phyloP scores from a whole-genome alignment of 495 filamentous ascomycete species.

The Penicillium ochrochloron region DNA sequence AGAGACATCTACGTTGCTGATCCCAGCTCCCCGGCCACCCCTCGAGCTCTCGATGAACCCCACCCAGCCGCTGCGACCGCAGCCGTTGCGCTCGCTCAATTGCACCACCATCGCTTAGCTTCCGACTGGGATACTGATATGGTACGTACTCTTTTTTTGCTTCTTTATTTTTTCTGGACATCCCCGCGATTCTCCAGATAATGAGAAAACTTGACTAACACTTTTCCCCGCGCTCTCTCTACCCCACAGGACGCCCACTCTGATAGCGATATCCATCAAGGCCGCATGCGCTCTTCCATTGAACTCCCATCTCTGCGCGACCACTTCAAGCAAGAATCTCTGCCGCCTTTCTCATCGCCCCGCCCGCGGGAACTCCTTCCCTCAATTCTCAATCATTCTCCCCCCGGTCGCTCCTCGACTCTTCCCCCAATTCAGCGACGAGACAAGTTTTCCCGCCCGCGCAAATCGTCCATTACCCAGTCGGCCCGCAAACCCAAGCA shows the following conservation, averaged over 20 bases:
- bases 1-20: constrained; percentile 64
- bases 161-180: neutral
- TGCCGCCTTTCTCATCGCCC: constrained; percentile 63
- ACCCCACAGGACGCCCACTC: constrained; percentile 67
- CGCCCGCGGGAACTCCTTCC: constrained; percentile 75
- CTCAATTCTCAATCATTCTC: constrained; percentile 78
- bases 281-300: constrained; percentile 62
- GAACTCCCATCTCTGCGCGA: constrained; percentile 76
- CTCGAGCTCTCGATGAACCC: constrained; percentile 73
- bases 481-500: constrained; percentile 73
- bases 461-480: constrained; percentile 84
- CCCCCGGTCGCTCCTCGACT: constrained; percentile 84
- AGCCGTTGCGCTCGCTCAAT: constrained; percentile 83
- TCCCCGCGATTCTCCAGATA: neutral
- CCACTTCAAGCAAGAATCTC: constrained; percentile 72
- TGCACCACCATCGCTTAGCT: constrained; percentile 81
- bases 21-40: constrained; percentile 71
- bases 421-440: constrained; percentile 77
- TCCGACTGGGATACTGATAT: constrained; percentile 84
- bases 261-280: constrained; percentile 68
- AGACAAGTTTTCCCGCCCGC: constrained; percentile 67
- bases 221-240: constrained; percentile 16
- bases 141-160: constrained; percentile 54
- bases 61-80: constrained; percentile 74
- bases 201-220: constrained; percentile 3